These are phyloP conservation scores for Wickerhamomyces sp. DNA, from an alignment of 1,139 yeast genomes.

Conservation along the genomic window DNA sequence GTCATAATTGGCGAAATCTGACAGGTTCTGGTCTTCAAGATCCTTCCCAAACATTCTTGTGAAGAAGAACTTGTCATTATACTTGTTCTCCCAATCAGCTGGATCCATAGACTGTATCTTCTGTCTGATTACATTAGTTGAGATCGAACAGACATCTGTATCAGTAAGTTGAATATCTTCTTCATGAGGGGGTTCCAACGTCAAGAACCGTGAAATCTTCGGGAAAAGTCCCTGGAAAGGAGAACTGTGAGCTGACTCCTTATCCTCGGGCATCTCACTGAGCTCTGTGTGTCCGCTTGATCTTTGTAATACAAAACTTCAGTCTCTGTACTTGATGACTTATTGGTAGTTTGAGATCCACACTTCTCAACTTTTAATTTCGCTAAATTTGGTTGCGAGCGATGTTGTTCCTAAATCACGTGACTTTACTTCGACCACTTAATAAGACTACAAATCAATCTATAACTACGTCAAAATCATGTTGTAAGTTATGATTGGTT, in stretches of 20 bases:
- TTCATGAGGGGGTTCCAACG: conserved; percentile 1
- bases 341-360: too few relatives aligned
- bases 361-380: too few relatives aligned
- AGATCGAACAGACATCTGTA: conserved; percentile 11
- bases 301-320: too few relatives aligned
- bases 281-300: not conserved
- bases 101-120: conserved; percentile 10
- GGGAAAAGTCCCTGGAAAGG: conserved; percentile 10
- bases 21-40: conserved; percentile 1
- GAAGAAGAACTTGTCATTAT: conserved; percentile 21
- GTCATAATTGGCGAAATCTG: conserved; percentile 22
- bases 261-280: not conserved
- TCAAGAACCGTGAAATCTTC: conserved; percentile 7
- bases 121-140: conserved; percentile 10
- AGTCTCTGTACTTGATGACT: too few relatives aligned
- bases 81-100: conserved; percentile 11
- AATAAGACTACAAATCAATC: too few relatives aligned
- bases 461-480: too few relatives aligned
- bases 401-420: too few relatives aligned
- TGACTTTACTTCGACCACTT: too few relatives aligned
- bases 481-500: too few relatives aligned
- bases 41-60: conserved; percentile 14
- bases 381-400: too few relatives aligned
- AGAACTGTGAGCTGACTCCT: not conserved
- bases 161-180: conserved; percentile 5